Evolutionary conservation across 805 yeast species (phyloP).

Genomic region (Candida nemodendra): DNA sequence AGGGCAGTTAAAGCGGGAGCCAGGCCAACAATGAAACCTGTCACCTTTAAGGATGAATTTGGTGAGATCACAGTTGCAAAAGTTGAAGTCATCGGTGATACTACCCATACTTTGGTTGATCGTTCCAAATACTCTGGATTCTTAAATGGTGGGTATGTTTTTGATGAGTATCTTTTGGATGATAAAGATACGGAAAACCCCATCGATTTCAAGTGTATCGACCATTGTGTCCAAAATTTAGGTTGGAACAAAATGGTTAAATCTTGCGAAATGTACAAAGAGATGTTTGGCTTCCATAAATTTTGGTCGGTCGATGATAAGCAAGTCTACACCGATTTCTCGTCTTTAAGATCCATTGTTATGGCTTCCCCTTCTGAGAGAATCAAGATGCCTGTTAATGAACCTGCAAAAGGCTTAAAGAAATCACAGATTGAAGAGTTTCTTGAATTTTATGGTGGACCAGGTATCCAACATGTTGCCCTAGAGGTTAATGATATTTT

Average conservation of each 20-base stretch:
- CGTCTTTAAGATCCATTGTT: constrained; percentile 72
- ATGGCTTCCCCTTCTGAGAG: constrained; percentile 67
- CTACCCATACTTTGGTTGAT: constrained; percentile 67
- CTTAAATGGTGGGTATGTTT: constrained; percentile 23
- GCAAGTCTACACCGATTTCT: constrained; percentile 65
- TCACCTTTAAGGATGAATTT: constrained; percentile 36
- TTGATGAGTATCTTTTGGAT: constrained; percentile 3
- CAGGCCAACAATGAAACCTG: constrained; percentile 27
- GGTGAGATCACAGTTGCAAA: constrained; percentile 57
- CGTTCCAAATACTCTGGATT: constrained; percentile 27
- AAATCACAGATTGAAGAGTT: constrained; percentile 83
- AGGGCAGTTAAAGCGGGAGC: constrained; percentile 55
- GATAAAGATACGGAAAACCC: not conserved
- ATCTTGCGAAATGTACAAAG: constrained; percentile 59
- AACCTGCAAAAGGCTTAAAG: constrained; percentile 68
- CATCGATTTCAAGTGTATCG: constrained; percentile 47
- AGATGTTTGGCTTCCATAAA: constrained; percentile 67
- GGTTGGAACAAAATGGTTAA: constrained; percentile 64
- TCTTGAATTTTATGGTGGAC: constrained; percentile 69
- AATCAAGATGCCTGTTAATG: constrained; percentile 81
- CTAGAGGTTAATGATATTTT: constrained; percentile 62
- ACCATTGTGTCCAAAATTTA: constrained; percentile 81
- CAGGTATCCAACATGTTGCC: constrained; percentile 86
- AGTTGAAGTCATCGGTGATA: constrained; percentile 56
- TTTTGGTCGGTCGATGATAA: constrained; percentile 85